Conservation (phyloP, 1,139 yeast species). For the Zygoascus meyerae region DNA sequence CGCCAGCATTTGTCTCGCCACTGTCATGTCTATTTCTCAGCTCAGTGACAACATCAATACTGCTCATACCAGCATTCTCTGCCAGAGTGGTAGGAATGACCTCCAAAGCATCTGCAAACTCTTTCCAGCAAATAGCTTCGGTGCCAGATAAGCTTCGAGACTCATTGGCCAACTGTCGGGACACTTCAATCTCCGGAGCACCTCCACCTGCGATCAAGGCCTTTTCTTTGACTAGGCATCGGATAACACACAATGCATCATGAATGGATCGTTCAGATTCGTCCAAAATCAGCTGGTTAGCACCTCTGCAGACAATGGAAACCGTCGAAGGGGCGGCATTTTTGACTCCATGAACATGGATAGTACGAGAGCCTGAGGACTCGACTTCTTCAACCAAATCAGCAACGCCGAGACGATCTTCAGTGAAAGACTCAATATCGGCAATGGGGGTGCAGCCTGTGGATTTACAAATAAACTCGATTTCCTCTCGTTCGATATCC, state of each 20-base stretch:
- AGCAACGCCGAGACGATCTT: conserved; percentile 86
- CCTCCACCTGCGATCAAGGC: conserved; percentile 99
- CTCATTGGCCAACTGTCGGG: conserved; percentile 74
- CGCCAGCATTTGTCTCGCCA: conserved; percentile 93
- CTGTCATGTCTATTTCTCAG: conserved; percentile 85
- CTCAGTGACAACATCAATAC: conserved; percentile 92
- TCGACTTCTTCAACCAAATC: conserved; percentile 91
- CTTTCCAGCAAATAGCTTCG: conserved; percentile 92
- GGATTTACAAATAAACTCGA: conserved; percentile 87
- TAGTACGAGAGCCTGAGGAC: conserved; percentile 87
- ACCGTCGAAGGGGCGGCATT: conserved; percentile 57
- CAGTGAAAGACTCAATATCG: conserved; percentile 86
- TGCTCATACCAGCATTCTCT: conserved; percentile 95
- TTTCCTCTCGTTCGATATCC: conserved; percentile 95
- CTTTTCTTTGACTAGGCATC: conserved; percentile 90
- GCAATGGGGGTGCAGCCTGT: conserved; percentile 96
- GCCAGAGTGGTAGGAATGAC: conserved; percentile 96
- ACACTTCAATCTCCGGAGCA: conserved; percentile 94
- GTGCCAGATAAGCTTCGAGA: conserved; percentile 77
- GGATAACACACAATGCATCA: conserved; percentile 93
- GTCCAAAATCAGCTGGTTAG: conserved; percentile 80
- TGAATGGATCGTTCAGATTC: conserved; percentile 96
- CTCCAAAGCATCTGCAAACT: conserved; percentile 92
- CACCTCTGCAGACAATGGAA: conserved; percentile 91
- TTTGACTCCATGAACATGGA: conserved; percentile 83